phyloP scores from a whole-genome alignment of 2,329 filamentous ascomycete species.

The Trichocomaceae sp. region DNA sequence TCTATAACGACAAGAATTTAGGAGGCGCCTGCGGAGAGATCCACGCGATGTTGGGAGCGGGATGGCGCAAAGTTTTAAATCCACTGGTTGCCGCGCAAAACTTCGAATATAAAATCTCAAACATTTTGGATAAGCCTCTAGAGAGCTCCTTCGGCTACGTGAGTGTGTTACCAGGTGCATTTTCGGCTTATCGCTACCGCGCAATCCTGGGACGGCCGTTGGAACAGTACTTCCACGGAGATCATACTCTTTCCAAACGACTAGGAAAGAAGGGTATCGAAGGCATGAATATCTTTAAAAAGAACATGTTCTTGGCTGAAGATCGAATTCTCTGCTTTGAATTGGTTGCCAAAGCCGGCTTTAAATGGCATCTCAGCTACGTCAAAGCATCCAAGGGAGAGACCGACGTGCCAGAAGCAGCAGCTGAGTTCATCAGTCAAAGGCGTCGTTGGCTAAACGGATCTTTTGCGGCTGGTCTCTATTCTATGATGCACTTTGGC shows the following conservation, averaged over 20 bases:
- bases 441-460: slow-evolving; percentile 98
- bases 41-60: slow-evolving; percentile 90
- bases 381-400: slow-evolving; percentile 99
- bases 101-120: slow-evolving; percentile 99
- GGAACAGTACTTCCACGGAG: slow-evolving; percentile 99
- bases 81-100: slow-evolving; percentile 94
- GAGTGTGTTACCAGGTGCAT: slow-evolving; percentile 94
- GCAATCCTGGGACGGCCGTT: slow-evolving; percentile 96
- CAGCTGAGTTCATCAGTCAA: slow-evolving; percentile 93
- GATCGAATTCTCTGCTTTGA: slow-evolving; percentile 99
- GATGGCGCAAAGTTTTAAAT: slow-evolving; percentile 86
- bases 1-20: slow-evolving; percentile 99
- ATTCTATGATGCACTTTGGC: slow-evolving; percentile 96
- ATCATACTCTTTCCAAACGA: slow-evolving; percentile 91
- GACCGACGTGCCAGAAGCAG: slow-evolving; percentile 96
- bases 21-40: slow-evolving; percentile 98
- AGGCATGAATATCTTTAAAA: slow-evolving; percentile 99
- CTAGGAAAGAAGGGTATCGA: slow-evolving; percentile 99
- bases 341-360: slow-evolving; percentile 93
- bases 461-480: slow-evolving; percentile 94
- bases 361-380: slow-evolving; percentile 98
- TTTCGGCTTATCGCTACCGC: slow-evolving; percentile 95
- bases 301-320: slow-evolving; percentile 99
- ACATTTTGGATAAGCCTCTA: slow-evolving; percentile 96
- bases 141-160: slow-evolving; percentile 98